Evolutionary conservation across 129 eudicot genomes (phyloP).

Genomic region (Sambucus nigra): DNA sequence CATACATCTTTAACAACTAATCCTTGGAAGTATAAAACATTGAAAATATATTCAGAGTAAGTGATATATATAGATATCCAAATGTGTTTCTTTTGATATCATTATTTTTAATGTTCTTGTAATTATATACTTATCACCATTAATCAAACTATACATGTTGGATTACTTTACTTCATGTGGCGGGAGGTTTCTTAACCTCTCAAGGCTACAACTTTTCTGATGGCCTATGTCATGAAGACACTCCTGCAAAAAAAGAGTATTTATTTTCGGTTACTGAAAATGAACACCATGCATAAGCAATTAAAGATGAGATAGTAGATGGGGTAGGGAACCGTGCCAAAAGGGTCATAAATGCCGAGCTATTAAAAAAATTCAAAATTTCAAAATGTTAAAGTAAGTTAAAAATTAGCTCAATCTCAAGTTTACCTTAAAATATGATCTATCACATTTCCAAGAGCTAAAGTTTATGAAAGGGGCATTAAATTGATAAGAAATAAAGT

Average conservation of each 20-base stretch:
- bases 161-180: constrained; percentile 70
- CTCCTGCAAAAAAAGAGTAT: constrained; percentile 29
- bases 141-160: not conserved
- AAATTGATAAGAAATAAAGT: no score
- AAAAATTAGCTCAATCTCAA: no score
- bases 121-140: not conserved
- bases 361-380: constrained; percentile 22
- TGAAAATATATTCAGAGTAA: not conserved
- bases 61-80: not conserved
- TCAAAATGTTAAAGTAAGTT: no score
- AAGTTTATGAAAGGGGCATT: no score
- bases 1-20: constrained; percentile 54
- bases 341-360: constrained; percentile 62
- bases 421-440: no score
- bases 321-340: constrained; percentile 37
- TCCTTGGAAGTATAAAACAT: constrained; percentile 57
- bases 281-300: not conserved
- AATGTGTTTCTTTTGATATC: not conserved
- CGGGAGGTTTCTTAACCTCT: constrained; percentile 79
- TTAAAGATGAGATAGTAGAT: constrained; percentile 10
- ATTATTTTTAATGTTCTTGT: not conserved
- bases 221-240: constrained; percentile 48
- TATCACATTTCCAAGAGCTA: no score
- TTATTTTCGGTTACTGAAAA: not conserved
- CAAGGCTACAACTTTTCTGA: constrained; percentile 69